Conservation (phyloP, 805 yeast genomes). For the Middelhovenomyces tepae region DNA sequence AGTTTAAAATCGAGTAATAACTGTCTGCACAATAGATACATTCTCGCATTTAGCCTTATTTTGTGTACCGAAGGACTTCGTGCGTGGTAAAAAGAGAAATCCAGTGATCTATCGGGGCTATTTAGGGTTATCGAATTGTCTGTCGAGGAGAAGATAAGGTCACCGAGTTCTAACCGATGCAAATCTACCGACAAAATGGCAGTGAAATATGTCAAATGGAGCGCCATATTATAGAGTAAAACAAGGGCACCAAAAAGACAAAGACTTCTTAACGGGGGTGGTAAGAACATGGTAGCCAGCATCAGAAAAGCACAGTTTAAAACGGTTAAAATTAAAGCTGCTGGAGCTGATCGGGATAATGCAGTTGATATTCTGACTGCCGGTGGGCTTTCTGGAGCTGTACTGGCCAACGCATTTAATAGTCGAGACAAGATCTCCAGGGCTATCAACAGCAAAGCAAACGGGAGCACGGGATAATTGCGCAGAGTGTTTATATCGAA, state of each 20-base stretch:
- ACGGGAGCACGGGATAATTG: conserved; percentile 30
- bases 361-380: conserved; percentile 32
- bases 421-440: conserved; percentile 43
- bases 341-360: conserved; percentile 29
- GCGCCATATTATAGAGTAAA: conserved; percentile 46
- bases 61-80: no score
- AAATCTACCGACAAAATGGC: conserved; percentile 62
- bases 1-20: conserved; percentile 1
- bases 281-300: no score
- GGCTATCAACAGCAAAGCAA: conserved; percentile 35
- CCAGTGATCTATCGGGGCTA: conserved; percentile 1
- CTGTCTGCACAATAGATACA: no score
- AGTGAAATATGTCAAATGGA: conserved; percentile 56
- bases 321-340: conserved; percentile 31
- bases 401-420: conserved; percentile 31
- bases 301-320: conserved; percentile 23
- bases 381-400: conserved; percentile 37
- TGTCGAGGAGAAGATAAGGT: conserved; percentile 28
- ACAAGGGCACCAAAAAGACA: conserved; percentile 41
- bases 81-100: background rate
- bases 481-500: conserved; percentile 30
- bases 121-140: background rate
- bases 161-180: conserved; percentile 52
- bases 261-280: conserved; percentile 26
- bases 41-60: no score